Evolutionary conservation across 352 stramenopile species (phyloP).

Genomic region (Globisporangium megalacanthum): DNA sequence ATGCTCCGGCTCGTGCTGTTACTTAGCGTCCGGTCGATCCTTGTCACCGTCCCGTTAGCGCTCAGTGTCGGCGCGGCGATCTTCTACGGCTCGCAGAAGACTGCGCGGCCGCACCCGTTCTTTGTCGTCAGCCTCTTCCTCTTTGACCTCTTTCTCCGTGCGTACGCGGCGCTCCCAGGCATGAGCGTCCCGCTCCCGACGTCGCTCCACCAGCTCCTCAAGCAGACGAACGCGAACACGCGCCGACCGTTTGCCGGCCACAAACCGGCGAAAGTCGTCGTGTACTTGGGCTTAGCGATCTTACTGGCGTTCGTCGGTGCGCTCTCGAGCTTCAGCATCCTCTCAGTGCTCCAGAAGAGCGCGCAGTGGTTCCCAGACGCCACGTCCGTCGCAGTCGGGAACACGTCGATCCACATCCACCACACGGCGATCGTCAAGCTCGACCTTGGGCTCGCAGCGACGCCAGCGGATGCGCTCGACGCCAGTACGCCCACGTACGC

Average conservation of each 20-base stretch:
- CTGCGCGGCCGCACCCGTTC: slow-evolving; percentile 68
- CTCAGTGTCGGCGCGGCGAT: slow-evolving; percentile 42
- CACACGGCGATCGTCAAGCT: slow-evolving; percentile 83
- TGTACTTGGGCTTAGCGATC: slow-evolving; percentile 55
- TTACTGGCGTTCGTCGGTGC: slow-evolving; percentile 63
- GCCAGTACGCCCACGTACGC: slow-evolving; percentile 57
- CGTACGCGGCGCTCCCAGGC: slow-evolving; percentile 38
- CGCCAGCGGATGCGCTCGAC: slow-evolving; percentile 29
- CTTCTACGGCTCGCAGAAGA: slow-evolving; percentile 69
- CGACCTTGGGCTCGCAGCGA: slow-evolving; percentile 59
- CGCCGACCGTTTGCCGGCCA: slow-evolving; percentile 46
- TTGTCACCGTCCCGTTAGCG: slow-evolving; percentile 48
- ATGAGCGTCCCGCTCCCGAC: slow-evolving; percentile 30
- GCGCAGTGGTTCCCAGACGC: slow-evolving; percentile 77
- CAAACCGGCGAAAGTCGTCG: slow-evolving; percentile 49
- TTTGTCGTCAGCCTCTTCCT: slow-evolving; percentile 72
- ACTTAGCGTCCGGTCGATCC: slow-evolving; percentile 38
- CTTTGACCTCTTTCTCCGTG: slow-evolving; percentile 61
- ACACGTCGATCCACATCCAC: slow-evolving; percentile 69
- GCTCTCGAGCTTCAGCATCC: slow-evolving; percentile 68
- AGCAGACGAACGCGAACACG: slow-evolving; percentile 38
- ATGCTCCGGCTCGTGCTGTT: slow-evolving; percentile 66
- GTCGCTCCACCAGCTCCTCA: slow-evolving; percentile 63
- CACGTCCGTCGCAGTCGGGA: slow-evolving; percentile 59
- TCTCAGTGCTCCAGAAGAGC: slow-evolving; percentile 66